Evolutionary conservation across 116 monocot genomes (phyloP), one percentile per base, ranked within the genome.

Genomic region (Cymodocea nodosa): DNA sequence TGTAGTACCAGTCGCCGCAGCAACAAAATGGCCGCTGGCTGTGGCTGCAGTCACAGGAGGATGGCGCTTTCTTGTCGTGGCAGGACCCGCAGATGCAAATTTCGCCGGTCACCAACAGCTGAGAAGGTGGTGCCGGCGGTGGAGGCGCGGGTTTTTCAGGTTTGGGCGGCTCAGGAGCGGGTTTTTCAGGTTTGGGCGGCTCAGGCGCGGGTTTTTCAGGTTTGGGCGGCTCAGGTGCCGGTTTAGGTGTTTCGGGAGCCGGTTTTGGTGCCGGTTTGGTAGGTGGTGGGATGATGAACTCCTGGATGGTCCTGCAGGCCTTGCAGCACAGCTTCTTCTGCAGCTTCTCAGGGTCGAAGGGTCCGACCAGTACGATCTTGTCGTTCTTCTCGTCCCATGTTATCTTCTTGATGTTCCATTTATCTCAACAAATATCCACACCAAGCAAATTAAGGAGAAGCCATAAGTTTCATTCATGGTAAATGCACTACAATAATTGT

Each of bases 281-380:
- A 12, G 61, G 61, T 17, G 63, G 17, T 0, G 70, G 37, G 50
- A 50, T 55, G 64, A 20, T 52, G 49, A 74, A 66, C 14, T 79
- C 67, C 30, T 57, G 65, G 66, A 79, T 79, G 62, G 70, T 49
- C 62, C 49, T 67, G 66, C 79, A 66, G 35, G 79, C 79, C 74
- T 67, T 74, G 66, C 79, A 71, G 50, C 66, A 70, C 49, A 79
- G 74, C 70, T 73, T 66, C 60, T 56, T 70, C 52, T 52, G n/a
- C 23, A 79, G 74, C 62, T 44, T 60, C 15, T 67, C 39, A 3
- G 70, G 62, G 56, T 71, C 48, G 70, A 79, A 79, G 9, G 79
- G 79, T 9, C 79, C 79, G 30, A 44, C 57, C 10, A 79, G 53
- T 4, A 67, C 74, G 56, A 79, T 64, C n/a, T 52, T 61, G 74